Conservation (phyloP, 495 filamentous ascomycete genomes). For the Hypoxylon intermedium region DNA sequence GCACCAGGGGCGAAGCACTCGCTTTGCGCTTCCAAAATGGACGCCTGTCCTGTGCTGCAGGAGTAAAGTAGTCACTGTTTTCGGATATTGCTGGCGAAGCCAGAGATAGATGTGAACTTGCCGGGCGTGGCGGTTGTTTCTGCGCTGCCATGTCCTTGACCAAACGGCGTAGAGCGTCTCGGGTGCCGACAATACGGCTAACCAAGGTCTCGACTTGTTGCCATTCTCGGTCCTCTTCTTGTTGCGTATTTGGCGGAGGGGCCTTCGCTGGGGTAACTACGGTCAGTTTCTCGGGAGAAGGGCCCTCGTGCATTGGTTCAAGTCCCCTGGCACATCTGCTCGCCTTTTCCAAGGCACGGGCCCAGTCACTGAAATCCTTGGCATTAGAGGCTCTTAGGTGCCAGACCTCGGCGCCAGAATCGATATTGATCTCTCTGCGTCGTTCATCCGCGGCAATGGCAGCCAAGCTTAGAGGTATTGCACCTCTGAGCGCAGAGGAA, state of each 20-base stretch:
- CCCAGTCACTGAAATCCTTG: slow-evolving; percentile 88
- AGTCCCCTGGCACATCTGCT: slow-evolving; percentile 62
- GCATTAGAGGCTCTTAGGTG: slow-evolving; percentile 84
- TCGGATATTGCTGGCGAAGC: slow-evolving; percentile 50
- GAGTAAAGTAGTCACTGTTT: slow-evolving; percentile 54
- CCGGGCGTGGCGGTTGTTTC: slow-evolving; percentile 46
- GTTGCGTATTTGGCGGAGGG: slow-evolving; percentile 37
- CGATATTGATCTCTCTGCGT: slow-evolving; percentile 90
- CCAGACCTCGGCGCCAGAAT: slow-evolving; percentile 97
- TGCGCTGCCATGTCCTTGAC: slow-evolving; percentile 82
- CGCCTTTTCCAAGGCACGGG: slow-evolving; percentile 80
- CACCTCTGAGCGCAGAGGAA: slow-evolving; percentile 86
- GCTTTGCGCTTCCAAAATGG: slow-evolving; percentile 93
- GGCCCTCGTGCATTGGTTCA: slow-evolving; percentile 46
- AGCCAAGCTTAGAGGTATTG: slow-evolving; percentile 89
- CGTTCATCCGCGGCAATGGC: slow-evolving; percentile 87
- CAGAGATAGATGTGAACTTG: slow-evolving; percentile 51
- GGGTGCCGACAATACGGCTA: slow-evolving; percentile 80
- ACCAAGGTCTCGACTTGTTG: slow-evolving; percentile 80
- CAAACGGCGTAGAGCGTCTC: slow-evolving; percentile 84
- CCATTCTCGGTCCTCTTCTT: slow-evolving; percentile 83
- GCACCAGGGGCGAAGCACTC: slow-evolving; percentile 54
- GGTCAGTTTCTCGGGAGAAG: slow-evolving; percentile 29
- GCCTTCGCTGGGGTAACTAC: slow-evolving; percentile 30
- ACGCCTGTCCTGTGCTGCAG: slow-evolving; percentile 54